Evolutionary conservation across 192 early-diverging fungal genomes (phyloP).

Genomic region (Coemansia sp.): DNA sequence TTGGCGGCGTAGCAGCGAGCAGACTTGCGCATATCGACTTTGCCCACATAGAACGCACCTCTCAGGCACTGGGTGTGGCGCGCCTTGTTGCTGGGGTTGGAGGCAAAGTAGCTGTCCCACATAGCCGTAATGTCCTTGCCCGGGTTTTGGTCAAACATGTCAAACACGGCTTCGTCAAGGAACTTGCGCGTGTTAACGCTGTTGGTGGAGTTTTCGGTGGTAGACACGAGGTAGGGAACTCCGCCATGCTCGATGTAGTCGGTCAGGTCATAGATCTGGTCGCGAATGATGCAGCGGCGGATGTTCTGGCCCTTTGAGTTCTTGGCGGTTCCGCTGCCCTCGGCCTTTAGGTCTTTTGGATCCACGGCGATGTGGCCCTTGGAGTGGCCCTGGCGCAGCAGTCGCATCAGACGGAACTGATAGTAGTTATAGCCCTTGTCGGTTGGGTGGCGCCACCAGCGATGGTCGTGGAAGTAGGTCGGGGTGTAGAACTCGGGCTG

Average conservation of each 20-base stretch:
- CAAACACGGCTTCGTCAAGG: constrained; percentile 58
- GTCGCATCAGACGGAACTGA: constrained; percentile 59
- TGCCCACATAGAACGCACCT: constrained; percentile 81
- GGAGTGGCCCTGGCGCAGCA: constrained; percentile 61
- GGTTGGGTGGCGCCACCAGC: constrained; percentile 58
- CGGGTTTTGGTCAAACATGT: constrained; percentile 63
- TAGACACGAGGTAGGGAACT: constrained; percentile 47
- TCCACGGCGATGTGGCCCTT: constrained; percentile 67
- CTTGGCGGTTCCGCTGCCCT: constrained; percentile 52
- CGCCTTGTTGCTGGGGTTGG: constrained; percentile 37
- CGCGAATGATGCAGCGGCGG: constrained; percentile 65
- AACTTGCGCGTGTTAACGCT: constrained; percentile 54
- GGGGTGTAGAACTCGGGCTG: constrained; percentile 58
- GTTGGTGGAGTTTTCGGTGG: constrained; percentile 40
- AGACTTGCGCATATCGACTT: constrained; percentile 80
- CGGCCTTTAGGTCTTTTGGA: constrained; percentile 56
- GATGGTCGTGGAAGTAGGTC: constrained; percentile 69
- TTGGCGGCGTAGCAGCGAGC: constrained; percentile 75
- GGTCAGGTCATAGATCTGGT: constrained; percentile 72
- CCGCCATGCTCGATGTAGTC: constrained; percentile 58
- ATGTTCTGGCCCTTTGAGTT: constrained; percentile 36
- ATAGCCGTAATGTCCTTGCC: constrained; percentile 63
- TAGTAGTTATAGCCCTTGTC: constrained; percentile 67
- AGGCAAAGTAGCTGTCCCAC: constrained; percentile 60
- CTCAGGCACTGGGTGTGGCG: constrained; percentile 73